Percentiles rank a stretch among this genome's conserved stretches.
Conservation (phyloP, 2,329 filamentous ascomycete species). For the Nemania abortiva region DNA sequence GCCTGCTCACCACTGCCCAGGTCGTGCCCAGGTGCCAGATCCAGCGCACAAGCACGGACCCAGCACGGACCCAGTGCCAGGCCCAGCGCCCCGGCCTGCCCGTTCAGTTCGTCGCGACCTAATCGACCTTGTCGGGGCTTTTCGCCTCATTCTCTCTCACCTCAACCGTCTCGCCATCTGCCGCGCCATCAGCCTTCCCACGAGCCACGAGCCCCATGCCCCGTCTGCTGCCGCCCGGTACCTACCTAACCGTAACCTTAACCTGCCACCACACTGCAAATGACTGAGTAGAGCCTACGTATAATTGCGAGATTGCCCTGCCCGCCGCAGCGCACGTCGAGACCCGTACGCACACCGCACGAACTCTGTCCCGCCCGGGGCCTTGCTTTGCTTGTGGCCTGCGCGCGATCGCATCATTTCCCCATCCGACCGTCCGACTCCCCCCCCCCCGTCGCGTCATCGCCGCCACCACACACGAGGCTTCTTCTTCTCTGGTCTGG, state of each 20-base stretch:
- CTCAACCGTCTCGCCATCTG: conserved; percentile 30
- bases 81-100: conserved; percentile 15
- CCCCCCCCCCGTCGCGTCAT: conserved; percentile 29
- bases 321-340: conserved; percentile 1
- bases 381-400: no score
- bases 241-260: conserved; percentile 7
- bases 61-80: conserved; percentile 20
- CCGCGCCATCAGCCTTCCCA: conserved; percentile 33
- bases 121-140: conserved; percentile 36
- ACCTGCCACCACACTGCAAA: conserved; percentile 7
- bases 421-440: neutral
- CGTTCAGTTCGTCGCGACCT: conserved; percentile 31
- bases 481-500: neutral
- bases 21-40: neutral
- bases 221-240: conserved; percentile 30
- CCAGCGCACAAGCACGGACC: conserved; percentile 2
- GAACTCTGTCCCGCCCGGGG: neutral
- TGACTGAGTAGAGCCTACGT: conserved; percentile 6
- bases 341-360: neutral
- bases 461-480: neutral
- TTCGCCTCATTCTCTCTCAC: conserved; percentile 38
- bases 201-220: conserved; percentile 36
- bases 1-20: conserved; percentile 2
- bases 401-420: conserved; percentile 13
- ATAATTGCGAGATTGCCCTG: conserved; percentile 25